Evolutionary conservation across 208 protist species (phyloP), one percentile per base, ranked within the genome.

Genomic region (Trypanosoma theileri): DNA sequence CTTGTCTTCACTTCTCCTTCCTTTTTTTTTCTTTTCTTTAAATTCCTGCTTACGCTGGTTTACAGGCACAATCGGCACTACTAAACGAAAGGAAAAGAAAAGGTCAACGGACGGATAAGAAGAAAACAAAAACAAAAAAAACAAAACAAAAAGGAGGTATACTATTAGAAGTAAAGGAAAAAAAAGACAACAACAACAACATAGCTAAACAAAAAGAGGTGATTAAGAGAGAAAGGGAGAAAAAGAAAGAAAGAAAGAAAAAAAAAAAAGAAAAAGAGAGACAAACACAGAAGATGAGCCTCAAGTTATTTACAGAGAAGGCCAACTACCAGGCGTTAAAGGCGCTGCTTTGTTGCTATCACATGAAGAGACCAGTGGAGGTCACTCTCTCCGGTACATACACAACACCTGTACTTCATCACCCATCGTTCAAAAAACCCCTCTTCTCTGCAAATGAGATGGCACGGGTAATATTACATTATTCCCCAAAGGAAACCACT

Each of bases 271-370:
- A 59, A 40, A 62, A 55, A 45, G 12, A 46, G 55, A n/a, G 65
- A 55, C 21, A 53, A 72, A 65, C 56, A 59, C 52, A 79, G 42
- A 50, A 14, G 52, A 78, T 71, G 67, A 63, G 61, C 24, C 21
- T 79, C 10, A 89, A 82, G 54, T 62, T 96, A 35, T 86, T 93
- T 51, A 91, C 91, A 2, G 91, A 96, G 62, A 91, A 91, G 75
- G 91, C 91, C 60, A 96, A 96, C 75, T 80, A 91, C 61, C 83
- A 96, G 73, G 86, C 91, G 48, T 81, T 96, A 50, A 93, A 96
- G 81, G 80, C 80, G 14, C 58, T 96, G 61, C 78, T 96, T 12
- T 81, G 73, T 55, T 85, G 82, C 35, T 56, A 80, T 59, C 80
- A 84, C 66, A 59, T 71, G 41, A 63, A 79, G 48, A 66, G 61